Evolutionary conservation across 2,329 filamentous ascomycete genomes (phyloP).

Genomic region (Epichloe gansuensis): DNA sequence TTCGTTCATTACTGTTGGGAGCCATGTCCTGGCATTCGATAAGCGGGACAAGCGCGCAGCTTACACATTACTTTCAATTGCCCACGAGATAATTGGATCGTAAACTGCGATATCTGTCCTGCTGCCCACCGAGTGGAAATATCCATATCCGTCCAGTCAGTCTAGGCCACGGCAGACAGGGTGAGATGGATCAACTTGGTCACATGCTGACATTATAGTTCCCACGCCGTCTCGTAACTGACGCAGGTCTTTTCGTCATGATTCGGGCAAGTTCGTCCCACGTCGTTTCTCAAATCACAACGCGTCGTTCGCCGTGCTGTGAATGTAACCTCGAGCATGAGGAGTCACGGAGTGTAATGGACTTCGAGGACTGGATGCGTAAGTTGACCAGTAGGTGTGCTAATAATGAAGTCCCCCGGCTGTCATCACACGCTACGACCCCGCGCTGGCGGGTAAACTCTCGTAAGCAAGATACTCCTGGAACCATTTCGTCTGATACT

Average conservation of each 20-base stretch:
- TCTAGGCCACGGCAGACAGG: not conserved
- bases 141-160: not conserved
- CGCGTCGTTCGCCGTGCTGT: not conserved
- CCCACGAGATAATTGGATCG: too few species aligned
- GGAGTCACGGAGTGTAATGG: too few species aligned
- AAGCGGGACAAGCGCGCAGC: not conserved
- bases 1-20: not conserved
- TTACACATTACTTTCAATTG: not conserved
- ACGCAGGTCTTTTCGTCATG: not conserved
- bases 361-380: not conserved
- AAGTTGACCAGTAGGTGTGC: not conserved
- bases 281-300: not conserved
- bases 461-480: not conserved
- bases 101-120: not conserved
- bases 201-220: not conserved
- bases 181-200: not conserved
- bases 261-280: not conserved
- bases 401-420: not conserved
- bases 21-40: not conserved
- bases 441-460: not conserved
- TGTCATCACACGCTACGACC: conserved; percentile 2
- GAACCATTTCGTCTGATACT: not conserved
- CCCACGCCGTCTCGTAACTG: not conserved
- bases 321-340: not conserved
- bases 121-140: not conserved